Percentiles rank a stretch among this genome's conserved stretches.
These are phyloP conservation scores for Mortierella sp. DNA, from an alignment of 371 early-diverging fungal genomes.

Conservation along the genomic window DNA sequence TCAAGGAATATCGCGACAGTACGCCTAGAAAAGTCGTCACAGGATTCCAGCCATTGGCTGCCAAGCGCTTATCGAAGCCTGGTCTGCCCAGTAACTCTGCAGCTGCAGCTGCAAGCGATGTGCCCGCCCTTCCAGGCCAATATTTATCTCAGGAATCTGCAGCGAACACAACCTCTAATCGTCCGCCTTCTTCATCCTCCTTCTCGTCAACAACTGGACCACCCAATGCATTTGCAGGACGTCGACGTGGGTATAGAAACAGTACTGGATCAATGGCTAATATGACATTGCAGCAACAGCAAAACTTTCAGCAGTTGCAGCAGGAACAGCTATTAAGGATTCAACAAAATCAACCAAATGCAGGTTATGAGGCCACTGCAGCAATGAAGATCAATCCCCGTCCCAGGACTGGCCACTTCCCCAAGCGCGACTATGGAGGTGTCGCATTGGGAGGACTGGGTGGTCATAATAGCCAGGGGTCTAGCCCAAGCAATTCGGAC, in stretches of 20 bases:
- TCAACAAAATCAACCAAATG: conserved; percentile 42
- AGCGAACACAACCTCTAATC: background rate
- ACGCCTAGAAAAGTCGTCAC: conserved; percentile 43
- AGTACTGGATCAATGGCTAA: conserved; percentile 57
- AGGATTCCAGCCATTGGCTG: conserved; percentile 53
- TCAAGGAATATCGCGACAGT: conserved; percentile 32
- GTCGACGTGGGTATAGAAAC: conserved; percentile 51
- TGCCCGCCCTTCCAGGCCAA: conserved; percentile 8
- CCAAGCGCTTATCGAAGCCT: conserved; percentile 53
- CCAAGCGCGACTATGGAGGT: conserved; percentile 47
- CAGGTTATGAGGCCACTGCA: conserved; percentile 47
- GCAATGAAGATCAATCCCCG: conserved; percentile 50
- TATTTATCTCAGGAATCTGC: background rate
- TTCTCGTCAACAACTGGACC: conserved; percentile 31
- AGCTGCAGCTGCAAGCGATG: background rate
- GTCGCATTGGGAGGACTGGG: conserved; percentile 39
- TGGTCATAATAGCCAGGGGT: conserved; percentile 17
- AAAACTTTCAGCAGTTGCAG: conserved; percentile 43
- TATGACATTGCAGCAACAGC: conserved; percentile 52
- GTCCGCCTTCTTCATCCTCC: conserved; percentile 9
- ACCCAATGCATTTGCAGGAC: conserved; percentile 54
- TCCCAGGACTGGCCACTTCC: conserved; percentile 33
- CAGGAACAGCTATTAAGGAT: conserved; percentile 44
- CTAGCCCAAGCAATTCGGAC: background rate
- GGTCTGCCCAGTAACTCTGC: conserved; percentile 21